Conservation (phyloP, 208 protist species). For the Jaenimonas drosophilae region DNA sequence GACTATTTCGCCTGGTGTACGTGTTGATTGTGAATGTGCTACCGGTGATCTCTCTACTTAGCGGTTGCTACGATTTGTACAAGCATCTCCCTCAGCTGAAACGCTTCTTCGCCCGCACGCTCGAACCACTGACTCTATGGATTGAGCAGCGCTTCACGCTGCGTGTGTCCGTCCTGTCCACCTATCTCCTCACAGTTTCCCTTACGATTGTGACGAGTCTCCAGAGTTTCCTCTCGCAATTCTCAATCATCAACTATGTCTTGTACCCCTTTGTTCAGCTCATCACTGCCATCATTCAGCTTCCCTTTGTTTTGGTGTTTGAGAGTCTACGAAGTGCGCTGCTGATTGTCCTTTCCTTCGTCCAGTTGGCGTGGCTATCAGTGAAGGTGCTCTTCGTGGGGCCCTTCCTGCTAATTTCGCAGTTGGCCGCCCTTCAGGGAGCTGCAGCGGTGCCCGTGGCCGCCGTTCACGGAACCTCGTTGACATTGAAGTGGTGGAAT, state of each 20-base stretch:
- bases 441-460: slow-evolving; percentile 18
- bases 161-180: slow-evolving; percentile 63
- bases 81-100: slow-evolving; percentile 73
- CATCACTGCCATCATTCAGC: slow-evolving; percentile 21
- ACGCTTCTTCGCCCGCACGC: slow-evolving; percentile 33
- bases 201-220: slow-evolving; percentile 46
- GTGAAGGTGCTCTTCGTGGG: slow-evolving; percentile 41
- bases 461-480: slow-evolving; percentile 23
- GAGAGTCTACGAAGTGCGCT: slow-evolving; percentile 23
- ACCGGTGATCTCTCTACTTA: slow-evolving; percentile 61
- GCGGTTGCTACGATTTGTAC: slow-evolving; percentile 77
- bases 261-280: slow-evolving; percentile 16
- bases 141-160: slow-evolving; percentile 54
- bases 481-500: slow-evolving; percentile 48
- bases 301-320: slow-evolving; percentile 37
- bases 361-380: slow-evolving; percentile 25
- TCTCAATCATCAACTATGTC: slow-evolving; percentile 43
- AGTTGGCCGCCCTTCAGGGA: background rate
- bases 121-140: slow-evolving; percentile 47
- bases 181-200: slow-evolving; percentile 60
- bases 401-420: slow-evolving; percentile 32
- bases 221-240: slow-evolving; percentile 41
- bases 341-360: slow-evolving; percentile 16
- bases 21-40: slow-evolving; percentile 52
- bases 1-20: slow-evolving; percentile 41